Base-by-base conservation (phyloP, 306 rosid species). In the Pyrus betulifolia region DNA sequence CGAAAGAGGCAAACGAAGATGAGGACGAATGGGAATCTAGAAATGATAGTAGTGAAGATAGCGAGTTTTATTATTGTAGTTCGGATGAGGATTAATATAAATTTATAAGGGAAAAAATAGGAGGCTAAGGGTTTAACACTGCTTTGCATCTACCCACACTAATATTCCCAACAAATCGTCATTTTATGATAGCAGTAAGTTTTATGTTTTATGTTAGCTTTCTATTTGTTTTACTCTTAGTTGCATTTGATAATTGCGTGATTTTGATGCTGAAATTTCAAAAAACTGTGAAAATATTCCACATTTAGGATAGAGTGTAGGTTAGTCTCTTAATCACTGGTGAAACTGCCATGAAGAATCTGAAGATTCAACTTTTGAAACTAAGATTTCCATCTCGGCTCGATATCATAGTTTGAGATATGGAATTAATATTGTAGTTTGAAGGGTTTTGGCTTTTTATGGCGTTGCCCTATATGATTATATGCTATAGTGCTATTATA, bases 181-280 rank as follows among this genome's bases (percentile, higher is more conserved):
- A 3, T 25, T 25, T 25, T 30, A 30, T 30, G 31, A 87, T 69
- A 25, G 27, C 27, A 25, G 97, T 94, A 85, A 87, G 91, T 84
- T 71, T 27, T 54, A 3, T 30, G 31, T 30, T 30, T 3, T 30
- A 12, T 22, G 3, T 66, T 30, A 13, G 62, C 28, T 74, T 35
- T 21, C 31, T 66, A 19, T 27, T 46, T 59, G 6, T 25, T 12
- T 52, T 15, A 4, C 6, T 1, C 31, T 8, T 38, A 22, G 23
- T 19, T 67, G 76, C 33, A 54, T 61, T 71, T 44, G 11, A 55
- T 28, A 25, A 42, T 14, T 75, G 8, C 4, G 17, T 13, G 63
- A 25, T 4, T 6, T 21, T 25, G 25, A 42, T 13, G 18, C 31
- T 49, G 21, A 46, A 15, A 3, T 75, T 30, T 4, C 4, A n/a